phyloP scores from a whole-genome alignment of 2,329 filamentous ascomycete genomes.

The Colletotrichum lentis region DNA sequence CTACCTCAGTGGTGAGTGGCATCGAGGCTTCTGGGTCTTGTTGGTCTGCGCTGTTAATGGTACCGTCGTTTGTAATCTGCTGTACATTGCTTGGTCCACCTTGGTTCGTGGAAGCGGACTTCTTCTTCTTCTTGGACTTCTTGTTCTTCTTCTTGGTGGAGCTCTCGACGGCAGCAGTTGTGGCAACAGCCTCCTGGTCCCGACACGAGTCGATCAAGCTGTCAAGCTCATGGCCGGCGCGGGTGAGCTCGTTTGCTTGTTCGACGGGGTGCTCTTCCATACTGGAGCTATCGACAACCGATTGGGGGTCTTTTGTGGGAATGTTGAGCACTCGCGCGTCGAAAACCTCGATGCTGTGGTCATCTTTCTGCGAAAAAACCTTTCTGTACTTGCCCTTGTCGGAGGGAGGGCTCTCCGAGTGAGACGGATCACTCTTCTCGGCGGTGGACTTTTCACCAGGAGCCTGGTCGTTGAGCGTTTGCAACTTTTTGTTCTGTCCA shows the following conservation, averaged over 20 bases:
- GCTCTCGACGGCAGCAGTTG: background rate
- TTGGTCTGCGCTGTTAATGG: background rate
- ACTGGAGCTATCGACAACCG: background rate
- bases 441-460: background rate
- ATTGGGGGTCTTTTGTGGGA: background rate
- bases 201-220: background rate
- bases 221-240: background rate
- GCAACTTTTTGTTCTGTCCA: background rate
- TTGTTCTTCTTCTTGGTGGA: constrained; percentile 35
- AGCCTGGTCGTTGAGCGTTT: background rate
- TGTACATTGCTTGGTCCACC: background rate
- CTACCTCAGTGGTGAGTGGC: background rate
- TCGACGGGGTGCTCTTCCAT: background rate
- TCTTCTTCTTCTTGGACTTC: constrained; percentile 42
- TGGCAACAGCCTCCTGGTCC: background rate
- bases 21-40: background rate
- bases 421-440: background rate
- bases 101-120: background rate
- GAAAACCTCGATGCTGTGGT: background rate
- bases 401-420: background rate
- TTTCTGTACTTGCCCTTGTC: constrained; percentile 16
- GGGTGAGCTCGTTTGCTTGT: background rate
- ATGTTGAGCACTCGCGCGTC: background rate
- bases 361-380: constrained; percentile 1
- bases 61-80: background rate